Percentiles rank a stretch among this genome's conserved stretches.
These are phyloP conservation scores for Euphorbia celastroides DNA, from an alignment of 441 rosid species.

Conservation along the genomic window DNA sequence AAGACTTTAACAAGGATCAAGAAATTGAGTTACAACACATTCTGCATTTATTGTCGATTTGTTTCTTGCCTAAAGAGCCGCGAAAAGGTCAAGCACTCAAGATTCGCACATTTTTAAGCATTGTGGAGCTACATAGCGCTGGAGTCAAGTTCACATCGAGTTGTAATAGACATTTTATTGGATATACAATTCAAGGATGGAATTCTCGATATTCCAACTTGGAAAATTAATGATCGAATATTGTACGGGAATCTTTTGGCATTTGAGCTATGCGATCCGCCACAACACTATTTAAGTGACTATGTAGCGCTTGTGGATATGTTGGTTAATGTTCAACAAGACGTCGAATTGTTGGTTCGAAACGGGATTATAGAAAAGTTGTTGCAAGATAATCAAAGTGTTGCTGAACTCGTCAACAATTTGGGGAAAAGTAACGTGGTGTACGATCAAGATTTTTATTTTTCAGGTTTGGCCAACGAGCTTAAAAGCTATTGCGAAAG, in stretches of 20 bases:
- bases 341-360: slow-evolving; percentile 1
- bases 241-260: slow-evolving; percentile 1
- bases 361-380: not conserved
- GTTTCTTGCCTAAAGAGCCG: not conserved
- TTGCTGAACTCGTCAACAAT: not conserved
- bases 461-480: not conserved
- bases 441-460: not conserved
- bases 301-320: slow-evolving; percentile 1
- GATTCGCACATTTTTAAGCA: not conserved
- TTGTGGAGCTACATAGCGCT: not conserved
- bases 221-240: not conserved
- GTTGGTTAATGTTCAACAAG: not conserved
- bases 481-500: not conserved
- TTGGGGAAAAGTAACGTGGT: not conserved
- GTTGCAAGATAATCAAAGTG: not conserved
- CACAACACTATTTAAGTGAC: not conserved
- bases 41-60: not conserved
- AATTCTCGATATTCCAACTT: not conserved
- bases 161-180: not conserved
- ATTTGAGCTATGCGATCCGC: not conserved
- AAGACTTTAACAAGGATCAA: not conserved
- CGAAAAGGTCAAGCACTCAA: not conserved
- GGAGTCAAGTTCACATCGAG: not conserved
- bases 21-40: not conserved
- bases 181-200: not conserved